A percentile compares a stretch with the other conserved stretches of the same genome.
phyloP scores from a whole-genome alignment of 306 rosid genomes.

The Prunus dulcis region DNA sequence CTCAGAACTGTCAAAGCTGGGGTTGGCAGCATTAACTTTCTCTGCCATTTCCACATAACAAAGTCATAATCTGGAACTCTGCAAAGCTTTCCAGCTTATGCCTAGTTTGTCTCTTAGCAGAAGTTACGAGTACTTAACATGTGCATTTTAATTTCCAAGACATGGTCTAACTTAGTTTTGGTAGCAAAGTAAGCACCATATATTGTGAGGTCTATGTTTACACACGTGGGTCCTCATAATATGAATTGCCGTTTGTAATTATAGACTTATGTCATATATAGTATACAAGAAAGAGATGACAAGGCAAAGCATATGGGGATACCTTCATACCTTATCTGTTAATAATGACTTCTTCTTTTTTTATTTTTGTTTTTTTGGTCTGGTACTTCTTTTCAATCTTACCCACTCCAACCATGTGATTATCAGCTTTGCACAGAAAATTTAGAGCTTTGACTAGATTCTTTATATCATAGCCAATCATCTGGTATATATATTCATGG shows the following conservation, averaged over 20 bases:
- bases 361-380: no score
- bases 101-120: conserved; percentile 12
- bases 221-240: background rate
- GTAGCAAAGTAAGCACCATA: background rate
- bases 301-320: conserved; percentile 11
- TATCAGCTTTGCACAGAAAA: conserved; percentile 13
- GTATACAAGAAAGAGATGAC: background rate
- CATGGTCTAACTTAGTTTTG: background rate
- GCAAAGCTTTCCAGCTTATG: conserved; percentile 29
- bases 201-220: background rate
- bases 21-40: conserved; percentile 9
- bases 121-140: background rate
- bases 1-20: conserved; percentile 14
- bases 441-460: conserved; percentile 17
- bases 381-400: background rate
- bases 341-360: background rate
- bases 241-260: background rate
- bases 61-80: background rate
- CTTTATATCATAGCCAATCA: conserved; percentile 1
- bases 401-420: conserved; percentile 30
- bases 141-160: background rate
- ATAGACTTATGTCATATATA: background rate
- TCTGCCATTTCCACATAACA: background rate
- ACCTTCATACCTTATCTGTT: conserved; percentile 13
- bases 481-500: background rate